A percentile compares a stretch with the other conserved stretches of the same genome.
Evolutionary conservation across 2,329 filamentous ascomycete genomes (phyloP).

Genomic region (Phaeosphaeriaceae sp.): DNA sequence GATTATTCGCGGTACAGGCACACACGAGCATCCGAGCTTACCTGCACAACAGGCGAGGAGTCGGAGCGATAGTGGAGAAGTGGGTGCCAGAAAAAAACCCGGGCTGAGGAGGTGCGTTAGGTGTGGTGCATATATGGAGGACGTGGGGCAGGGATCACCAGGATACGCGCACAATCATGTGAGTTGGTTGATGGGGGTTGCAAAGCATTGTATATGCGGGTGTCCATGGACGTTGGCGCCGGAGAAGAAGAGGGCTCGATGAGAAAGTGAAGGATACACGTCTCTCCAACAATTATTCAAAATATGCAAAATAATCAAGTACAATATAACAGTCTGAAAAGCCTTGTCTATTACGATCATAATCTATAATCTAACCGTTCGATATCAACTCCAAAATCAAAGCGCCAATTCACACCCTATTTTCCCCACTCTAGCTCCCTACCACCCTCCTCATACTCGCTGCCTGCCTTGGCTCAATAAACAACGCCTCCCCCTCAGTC

Average conservation of each 20-base stretch:
- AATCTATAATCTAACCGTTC: too few relatives aligned
- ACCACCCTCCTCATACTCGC: conserved; percentile 51
- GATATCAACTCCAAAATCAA: background rate
- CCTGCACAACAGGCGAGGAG: conserved; percentile 10
- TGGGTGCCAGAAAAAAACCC: conserved; percentile 22
- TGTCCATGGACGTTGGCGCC: conserved; percentile 46
- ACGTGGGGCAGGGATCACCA: conserved; percentile 43
- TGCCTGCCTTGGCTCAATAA: conserved; percentile 86
- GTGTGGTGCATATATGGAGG: conserved; percentile 56
- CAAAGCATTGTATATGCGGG: conserved; percentile 49
- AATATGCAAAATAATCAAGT: too few relatives aligned
- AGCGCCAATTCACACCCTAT: background rate
- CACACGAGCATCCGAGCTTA: conserved; percentile 28
- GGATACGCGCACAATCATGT: conserved; percentile 40
- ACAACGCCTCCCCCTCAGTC: conserved; percentile 84
- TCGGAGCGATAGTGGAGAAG: conserved; percentile 30
- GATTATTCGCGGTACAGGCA: conserved; percentile 42
- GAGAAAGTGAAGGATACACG: background rate
- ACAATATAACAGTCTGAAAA: too few relatives aligned
- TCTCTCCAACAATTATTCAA: too few relatives aligned
- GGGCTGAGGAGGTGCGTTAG: conserved; percentile 51
- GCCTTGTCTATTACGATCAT: too few relatives aligned
- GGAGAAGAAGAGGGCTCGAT: conserved; percentile 26
- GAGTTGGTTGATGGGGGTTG: conserved; percentile 45
- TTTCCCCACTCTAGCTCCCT: conserved; percentile 10